phyloP scores from a whole-genome alignment of 2,329 filamentous ascomycete species.

The Aspergillus sp. region DNA sequence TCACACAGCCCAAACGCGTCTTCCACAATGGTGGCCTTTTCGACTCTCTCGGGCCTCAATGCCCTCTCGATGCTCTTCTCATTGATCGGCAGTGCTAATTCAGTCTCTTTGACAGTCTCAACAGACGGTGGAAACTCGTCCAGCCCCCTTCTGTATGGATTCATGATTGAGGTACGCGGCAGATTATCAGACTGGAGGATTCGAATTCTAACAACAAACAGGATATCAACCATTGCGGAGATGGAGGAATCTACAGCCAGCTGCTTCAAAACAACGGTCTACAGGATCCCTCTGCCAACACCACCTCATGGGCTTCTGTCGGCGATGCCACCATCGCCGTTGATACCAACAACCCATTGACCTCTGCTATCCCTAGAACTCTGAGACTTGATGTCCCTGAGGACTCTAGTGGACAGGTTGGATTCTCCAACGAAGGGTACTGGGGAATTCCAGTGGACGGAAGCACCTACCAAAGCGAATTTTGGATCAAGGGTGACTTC shows the following conservation, averaged over 20 bases:
- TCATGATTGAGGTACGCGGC: conserved; percentile 37
- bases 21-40: conserved; percentile 7
- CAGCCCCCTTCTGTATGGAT: conserved; percentile 35
- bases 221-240: conserved; percentile 65
- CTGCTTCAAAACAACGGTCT: conserved; percentile 67
- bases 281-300: conserved; percentile 47
- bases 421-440: conserved; percentile 40
- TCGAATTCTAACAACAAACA: conserved; percentile 15
- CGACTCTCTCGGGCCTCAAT: conserved; percentile 5
- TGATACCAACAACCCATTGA: conserved; percentile 47
- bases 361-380: conserved; percentile 49
- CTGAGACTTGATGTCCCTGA: conserved; percentile 34
- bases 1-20: too few relatives aligned
- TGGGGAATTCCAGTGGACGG: conserved; percentile 18
- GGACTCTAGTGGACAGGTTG: conserved; percentile 22
- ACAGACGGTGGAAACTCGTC: conserved; percentile 33
- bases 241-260: conserved; percentile 69
- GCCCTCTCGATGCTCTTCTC: conserved; percentile 4
- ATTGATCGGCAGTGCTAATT: conserved; percentile 1
- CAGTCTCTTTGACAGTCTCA: conserved; percentile 6
- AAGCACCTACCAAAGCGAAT: conserved; percentile 14
- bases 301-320: conserved; percentile 45
- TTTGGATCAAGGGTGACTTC: conserved; percentile 20
- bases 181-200: background rate
- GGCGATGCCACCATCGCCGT: conserved; percentile 44